Conservation (phyloP, 169 alveolate genomes). For the Pseudocohnilembus persalinus region DNA sequence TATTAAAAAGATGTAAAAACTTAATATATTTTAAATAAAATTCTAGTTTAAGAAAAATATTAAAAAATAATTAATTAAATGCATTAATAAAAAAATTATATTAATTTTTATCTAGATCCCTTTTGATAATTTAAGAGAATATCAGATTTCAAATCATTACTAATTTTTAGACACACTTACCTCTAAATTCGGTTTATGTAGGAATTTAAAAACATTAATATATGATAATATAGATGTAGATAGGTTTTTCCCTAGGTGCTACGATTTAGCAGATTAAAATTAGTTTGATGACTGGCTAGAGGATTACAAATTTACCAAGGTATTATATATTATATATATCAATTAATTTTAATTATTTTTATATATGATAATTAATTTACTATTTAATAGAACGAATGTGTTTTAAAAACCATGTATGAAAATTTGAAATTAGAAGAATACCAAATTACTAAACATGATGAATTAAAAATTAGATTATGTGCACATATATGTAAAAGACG, state of each 20-base stretch:
- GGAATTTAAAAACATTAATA: constrained; percentile 66
- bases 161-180: constrained; percentile 67
- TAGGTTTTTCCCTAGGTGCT: constrained; percentile 87
- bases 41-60: too few relatives aligned
- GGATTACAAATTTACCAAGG: constrained; percentile 74
- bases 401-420: too few relatives aligned
- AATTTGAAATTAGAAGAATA: background rate
- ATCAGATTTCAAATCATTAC: constrained; percentile 75
- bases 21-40: too few relatives aligned
- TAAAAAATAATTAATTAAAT: too few relatives aligned
- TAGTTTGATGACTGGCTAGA: constrained; percentile 82
- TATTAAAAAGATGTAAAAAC: constrained; percentile 78
- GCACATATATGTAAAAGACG: background rate
- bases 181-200: constrained; percentile 81
- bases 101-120: too few relatives aligned
- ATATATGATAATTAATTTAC: background rate
- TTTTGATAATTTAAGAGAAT: constrained; percentile 57
- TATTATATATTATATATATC: background rate
- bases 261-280: constrained; percentile 75
- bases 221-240: constrained; percentile 71
- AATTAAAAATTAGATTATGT: background rate
- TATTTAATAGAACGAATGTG: background rate
- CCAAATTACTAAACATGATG: background rate
- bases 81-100: too few relatives aligned
- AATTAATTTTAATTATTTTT: background rate